A percentile compares a stretch with the other conserved stretches of the same genome.
These are phyloP conservation scores for Paracorniculantispora psalliotae DNA, from an alignment of 2,329 filamentous ascomycete genomes.

Conservation along the genomic window DNA sequence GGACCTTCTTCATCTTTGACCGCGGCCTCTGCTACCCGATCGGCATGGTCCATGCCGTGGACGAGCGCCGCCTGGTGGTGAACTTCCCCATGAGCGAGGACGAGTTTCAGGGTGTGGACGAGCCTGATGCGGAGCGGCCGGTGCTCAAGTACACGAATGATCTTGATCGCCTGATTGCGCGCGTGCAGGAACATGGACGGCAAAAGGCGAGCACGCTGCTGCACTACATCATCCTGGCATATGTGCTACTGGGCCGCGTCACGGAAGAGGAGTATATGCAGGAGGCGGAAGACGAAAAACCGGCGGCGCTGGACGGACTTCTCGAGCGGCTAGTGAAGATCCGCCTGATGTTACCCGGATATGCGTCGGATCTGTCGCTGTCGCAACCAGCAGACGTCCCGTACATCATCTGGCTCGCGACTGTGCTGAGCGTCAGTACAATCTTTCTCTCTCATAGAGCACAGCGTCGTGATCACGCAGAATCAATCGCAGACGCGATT, in stretches of 20 bases:
- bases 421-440: constrained; percentile 16
- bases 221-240: constrained; percentile 21
- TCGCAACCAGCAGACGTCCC: constrained; percentile 17
- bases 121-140: background rate
- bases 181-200: constrained; percentile 15
- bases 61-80: constrained; percentile 20
- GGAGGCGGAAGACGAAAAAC: constrained; percentile 14
- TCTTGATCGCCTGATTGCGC: constrained; percentile 17
- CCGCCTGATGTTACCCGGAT: constrained; percentile 21
- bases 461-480: constrained; percentile 7
- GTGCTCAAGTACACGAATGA: constrained; percentile 14
- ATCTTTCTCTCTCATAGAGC: constrained; percentile 21
- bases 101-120: constrained; percentile 15
- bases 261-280: constrained; percentile 18
- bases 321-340: constrained; percentile 16
- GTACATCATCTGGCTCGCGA: constrained; percentile 20
- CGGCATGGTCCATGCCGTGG: constrained; percentile 21
- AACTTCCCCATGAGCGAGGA: constrained; percentile 21
- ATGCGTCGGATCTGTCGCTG: constrained; percentile 19
- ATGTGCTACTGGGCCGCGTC: constrained; percentile 20
- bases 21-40: constrained; percentile 22
- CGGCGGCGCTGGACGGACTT: constrained; percentile 15
- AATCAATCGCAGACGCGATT: constrained; percentile 8
- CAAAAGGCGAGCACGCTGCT: constrained; percentile 12
- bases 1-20: constrained; percentile 23